Base-by-base conservation (phyloP, 2,329 filamentous ascomycete species). In the Aspergillus fumigatus region DNA sequence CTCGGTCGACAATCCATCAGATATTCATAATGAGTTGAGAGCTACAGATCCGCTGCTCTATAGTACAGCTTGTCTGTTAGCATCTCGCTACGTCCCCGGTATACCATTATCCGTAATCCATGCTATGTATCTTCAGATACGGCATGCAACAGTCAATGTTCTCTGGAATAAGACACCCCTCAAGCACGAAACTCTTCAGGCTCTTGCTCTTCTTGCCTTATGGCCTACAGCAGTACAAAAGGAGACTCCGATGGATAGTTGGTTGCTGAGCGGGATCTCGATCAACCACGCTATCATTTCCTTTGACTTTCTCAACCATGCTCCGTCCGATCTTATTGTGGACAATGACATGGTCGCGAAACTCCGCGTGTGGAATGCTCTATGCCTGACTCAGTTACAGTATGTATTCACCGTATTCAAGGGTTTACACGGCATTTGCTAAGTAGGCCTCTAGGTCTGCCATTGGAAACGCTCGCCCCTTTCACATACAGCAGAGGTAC, bases 241-340 rank as follows among this genome's bases (percentile, higher is more conserved):
- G 53, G 70, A 70, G 53, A 61, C 66, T 7, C 66, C 66, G 19
- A 70, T 73, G 61, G 70, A 73, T 48, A 68, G 68, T 62, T 73
- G 70, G 70, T 62, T 73, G 48, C 54, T 73, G 59, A 73, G 70
- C 63, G 70, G 70, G 56, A 69, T 70, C 59, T 69, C 70, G 32
- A 70, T 72, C 51, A 70, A 73, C 51, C 70, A 73, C 62, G 70
- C 70, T 4, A 59, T 64, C 8, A 55, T 64, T 17, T 57, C 62
- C 11, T 63, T 65, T 59, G 63, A 63, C 8, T 66, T 64, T 26
- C 57, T 65, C 17, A 61, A 62, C 32, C 54, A 58, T 41, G 47
- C 55, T 21, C 59, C 62, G 7, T 54, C 55, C 23, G 69, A 70
- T 47, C 62, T 57, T 48, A 53, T 65, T 45, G 60, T 69, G 21